A percentile compares a stretch with the other conserved stretches of the same genome.
Conservation (phyloP, 2,329 filamentous ascomycete species). For the Xylaria sp. region DNA sequence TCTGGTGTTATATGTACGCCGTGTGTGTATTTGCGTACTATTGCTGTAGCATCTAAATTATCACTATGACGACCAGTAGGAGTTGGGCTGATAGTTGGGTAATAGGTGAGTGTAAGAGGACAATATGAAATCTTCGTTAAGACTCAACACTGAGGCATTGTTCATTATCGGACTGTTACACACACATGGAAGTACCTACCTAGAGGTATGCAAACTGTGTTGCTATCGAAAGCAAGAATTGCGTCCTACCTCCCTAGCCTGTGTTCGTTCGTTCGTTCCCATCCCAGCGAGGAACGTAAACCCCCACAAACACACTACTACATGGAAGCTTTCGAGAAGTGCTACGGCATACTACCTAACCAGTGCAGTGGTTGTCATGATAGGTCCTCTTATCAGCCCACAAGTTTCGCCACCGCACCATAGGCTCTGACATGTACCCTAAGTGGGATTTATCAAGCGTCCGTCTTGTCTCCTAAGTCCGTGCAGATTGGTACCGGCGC, state of each 20-base stretch:
- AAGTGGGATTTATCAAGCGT: not conserved
- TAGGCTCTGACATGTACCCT: not conserved
- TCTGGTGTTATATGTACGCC: too few species aligned
- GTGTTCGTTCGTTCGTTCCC: not conserved
- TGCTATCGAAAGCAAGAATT: too few species aligned
- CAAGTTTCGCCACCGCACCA: conserved; percentile 2
- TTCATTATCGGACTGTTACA: not conserved
- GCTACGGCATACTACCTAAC: not conserved
- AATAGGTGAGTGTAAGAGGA: too few species aligned
- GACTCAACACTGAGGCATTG: not conserved
- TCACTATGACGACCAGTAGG: too few species aligned
- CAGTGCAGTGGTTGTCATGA: not conserved
- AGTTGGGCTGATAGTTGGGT: too few species aligned
- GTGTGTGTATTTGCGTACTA: too few species aligned
- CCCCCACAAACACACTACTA: not conserved
- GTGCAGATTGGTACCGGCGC: not conserved
- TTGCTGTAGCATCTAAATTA: too few species aligned
- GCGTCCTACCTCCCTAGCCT: not conserved
- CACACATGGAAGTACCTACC: too few species aligned
- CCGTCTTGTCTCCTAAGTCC: conserved; percentile 24
- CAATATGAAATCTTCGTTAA: too few species aligned
- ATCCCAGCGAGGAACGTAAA: not conserved
- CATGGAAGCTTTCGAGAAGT: not conserved
- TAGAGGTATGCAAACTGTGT: too few species aligned
- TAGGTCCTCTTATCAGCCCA: conserved; percentile 5